These are phyloP conservation scores for Tulasnella sp. DNA, from an alignment of 768 basidiomycete species.

Conservation along the genomic window DNA sequence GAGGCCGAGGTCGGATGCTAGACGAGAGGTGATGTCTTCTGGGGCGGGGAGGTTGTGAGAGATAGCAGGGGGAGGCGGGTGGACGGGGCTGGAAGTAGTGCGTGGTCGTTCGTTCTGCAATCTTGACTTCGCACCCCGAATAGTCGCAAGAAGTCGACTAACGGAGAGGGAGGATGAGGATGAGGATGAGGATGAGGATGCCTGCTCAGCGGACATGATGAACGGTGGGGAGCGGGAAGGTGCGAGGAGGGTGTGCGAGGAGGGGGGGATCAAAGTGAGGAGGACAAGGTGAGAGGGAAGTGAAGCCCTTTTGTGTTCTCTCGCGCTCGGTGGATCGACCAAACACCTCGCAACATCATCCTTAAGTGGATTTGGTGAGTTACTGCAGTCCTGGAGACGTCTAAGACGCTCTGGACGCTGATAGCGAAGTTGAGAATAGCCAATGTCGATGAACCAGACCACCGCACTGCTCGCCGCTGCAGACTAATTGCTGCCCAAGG, in stretches of 20 bases:
- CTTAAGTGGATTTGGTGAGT: neutral
- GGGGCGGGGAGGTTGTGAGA: constrained; percentile 18
- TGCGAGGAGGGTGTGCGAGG: neutral
- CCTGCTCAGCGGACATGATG: constrained; percentile 17
- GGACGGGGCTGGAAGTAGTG: neutral
- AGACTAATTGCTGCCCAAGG: neutral
- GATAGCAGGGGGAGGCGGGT: constrained; percentile 16
- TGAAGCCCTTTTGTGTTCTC: constrained; percentile 22
- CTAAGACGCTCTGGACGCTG: neutral
- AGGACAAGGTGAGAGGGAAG: constrained; percentile 5
- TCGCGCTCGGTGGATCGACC: neutral
- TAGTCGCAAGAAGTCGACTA: neutral
- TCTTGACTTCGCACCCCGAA: neutral
- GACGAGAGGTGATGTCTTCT: constrained; percentile 26
- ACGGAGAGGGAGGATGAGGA: constrained; percentile 8
- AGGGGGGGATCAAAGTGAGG: neutral
- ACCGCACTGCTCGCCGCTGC: neutral
- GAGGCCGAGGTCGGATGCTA: neutral
- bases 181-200: neutral
- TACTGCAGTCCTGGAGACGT: neutral
- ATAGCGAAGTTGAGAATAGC: neutral
- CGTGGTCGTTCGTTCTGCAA: constrained; percentile 7
- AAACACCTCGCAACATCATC: constrained; percentile 23
- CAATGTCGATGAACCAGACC: neutral
- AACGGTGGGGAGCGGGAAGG: constrained; percentile 5